phyloP scores from a whole-genome alignment of 2,329 filamentous ascomycete species.

The Pleoardoris graminearum region DNA sequence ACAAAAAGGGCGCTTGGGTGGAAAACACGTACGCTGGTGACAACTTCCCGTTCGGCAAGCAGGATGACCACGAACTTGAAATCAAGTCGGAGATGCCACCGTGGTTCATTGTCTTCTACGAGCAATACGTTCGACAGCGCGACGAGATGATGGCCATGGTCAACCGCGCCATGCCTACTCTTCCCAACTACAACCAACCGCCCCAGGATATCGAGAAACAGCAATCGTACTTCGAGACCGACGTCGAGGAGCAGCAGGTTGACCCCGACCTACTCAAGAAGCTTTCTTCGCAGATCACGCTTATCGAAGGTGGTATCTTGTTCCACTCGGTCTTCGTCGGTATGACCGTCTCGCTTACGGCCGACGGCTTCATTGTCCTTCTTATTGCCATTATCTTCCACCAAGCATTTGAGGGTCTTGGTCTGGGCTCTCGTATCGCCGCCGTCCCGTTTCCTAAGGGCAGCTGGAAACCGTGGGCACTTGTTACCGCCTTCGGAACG shows the following conservation, averaged over 20 bases:
- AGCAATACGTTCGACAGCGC: constrained; percentile 64
- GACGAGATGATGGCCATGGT: constrained; percentile 62
- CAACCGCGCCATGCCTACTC: constrained; percentile 41
- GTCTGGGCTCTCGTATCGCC: constrained; percentile 63
- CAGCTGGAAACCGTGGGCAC: constrained; percentile 62
- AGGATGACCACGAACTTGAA: constrained; percentile 35
- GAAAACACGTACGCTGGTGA: constrained; percentile 34
- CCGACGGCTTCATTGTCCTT: constrained; percentile 60
- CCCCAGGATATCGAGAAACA: constrained; percentile 23
- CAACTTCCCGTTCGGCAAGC: constrained; percentile 37
- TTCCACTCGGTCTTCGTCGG: constrained; percentile 68
- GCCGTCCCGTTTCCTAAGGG: constrained; percentile 61
- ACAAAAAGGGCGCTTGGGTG: constrained; percentile 40
- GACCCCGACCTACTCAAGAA: constrained; percentile 46
- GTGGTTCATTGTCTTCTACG: constrained; percentile 66
- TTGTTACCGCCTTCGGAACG: constrained; percentile 65
- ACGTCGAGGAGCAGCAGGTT: constrained; percentile 40
- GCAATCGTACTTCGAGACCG: constrained; percentile 42
- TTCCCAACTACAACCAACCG: constrained; percentile 39
- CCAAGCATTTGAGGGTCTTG: constrained; percentile 66
- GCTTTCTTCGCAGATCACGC: constrained; percentile 46
- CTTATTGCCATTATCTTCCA: constrained; percentile 66
- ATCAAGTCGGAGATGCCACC: constrained; percentile 57
- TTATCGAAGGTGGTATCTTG: constrained; percentile 64
- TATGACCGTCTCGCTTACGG: constrained; percentile 63